These are phyloP conservation scores for Mucor indicus DNA, from an alignment of 371 early-diverging fungal genomes.

Conservation along the genomic window DNA sequence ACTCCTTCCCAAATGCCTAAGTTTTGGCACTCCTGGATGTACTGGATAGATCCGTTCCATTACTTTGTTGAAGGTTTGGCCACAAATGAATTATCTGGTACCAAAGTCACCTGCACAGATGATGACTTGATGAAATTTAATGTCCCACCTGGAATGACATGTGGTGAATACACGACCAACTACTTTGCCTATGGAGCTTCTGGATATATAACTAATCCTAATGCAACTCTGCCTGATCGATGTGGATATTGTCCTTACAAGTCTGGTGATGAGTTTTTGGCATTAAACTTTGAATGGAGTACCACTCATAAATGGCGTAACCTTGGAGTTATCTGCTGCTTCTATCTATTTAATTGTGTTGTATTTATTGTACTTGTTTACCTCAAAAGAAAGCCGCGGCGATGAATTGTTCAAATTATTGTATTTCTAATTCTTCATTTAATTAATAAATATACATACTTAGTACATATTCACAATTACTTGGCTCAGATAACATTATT, in stretches of 20 bases:
- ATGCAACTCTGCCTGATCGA: constrained; percentile 35
- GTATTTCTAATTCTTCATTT: background rate
- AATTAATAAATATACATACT: background rate
- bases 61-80: constrained; percentile 76
- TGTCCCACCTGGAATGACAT: constrained; percentile 61
- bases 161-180: constrained; percentile 57
- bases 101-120: constrained; percentile 48
- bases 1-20: constrained; percentile 64
- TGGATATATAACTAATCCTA: constrained; percentile 59
- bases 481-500: too few species aligned
- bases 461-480: too few species aligned
- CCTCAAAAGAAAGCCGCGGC: constrained; percentile 36
- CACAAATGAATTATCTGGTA: constrained; percentile 61
- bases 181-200: constrained; percentile 45
- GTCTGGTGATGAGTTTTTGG: constrained; percentile 59
- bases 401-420: constrained; percentile 16
- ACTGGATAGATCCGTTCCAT: constrained; percentile 72
- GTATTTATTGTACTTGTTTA: constrained; percentile 47
- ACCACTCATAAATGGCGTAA: constrained; percentile 71
- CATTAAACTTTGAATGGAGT: constrained; percentile 50
- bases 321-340: constrained; percentile 62
- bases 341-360: constrained; percentile 50
- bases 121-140: constrained; percentile 51
- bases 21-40: constrained; percentile 81
- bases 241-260: constrained; percentile 70